Evolutionary conservation across 768 basidiomycete species (phyloP), one percentile per base, ranked within the genome.

Genomic region (Hericium alpestre): DNA sequence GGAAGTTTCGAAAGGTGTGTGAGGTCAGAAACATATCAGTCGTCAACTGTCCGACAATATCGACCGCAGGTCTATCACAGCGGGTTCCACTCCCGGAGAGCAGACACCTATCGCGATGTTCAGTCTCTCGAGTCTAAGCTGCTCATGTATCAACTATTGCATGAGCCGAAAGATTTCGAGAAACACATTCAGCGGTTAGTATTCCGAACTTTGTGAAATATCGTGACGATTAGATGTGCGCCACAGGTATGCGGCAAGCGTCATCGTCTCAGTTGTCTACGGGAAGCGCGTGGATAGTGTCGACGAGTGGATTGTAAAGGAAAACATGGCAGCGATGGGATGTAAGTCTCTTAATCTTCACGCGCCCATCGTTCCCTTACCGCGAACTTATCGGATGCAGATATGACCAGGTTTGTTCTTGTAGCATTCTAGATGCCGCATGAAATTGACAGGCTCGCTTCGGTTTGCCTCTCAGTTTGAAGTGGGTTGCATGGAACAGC

Each of bases 71-170:
- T 78, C 25, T 69, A 78, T 40, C 77, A 79, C 58, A 62, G 65
- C 15, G 74, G 73, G 1, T 75, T 77, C 56, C 74, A 76, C 55
- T 65, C 67, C n/a, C 67, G 73, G 25, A 73, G 69, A 51, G 69
- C 75, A 10, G 73, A 74, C 25, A 72, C 67, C 10, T 80, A 79
- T 58, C 69, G 69, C 27, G 73, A 73, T 1, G 72, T 79, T 16
- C 78, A 80, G 56, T 74, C 73, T 18, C 64, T 78, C 3, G 78
- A 79, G 62, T 77, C 76, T 1, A 75, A 73, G 50, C 62, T 78
- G 7, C 64, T 74, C 13, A 59, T 80, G 61, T 66, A 72, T 18
- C 70, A 80, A 47, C 62, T 79, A 38, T 57, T 76, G 9, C 63
- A 67, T 22, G 66, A 73, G 5, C 76, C 78, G 1, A 66, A 67